A percentile compares a stretch with the other conserved stretches of the same genome.
These are phyloP conservation scores for Microdochium nivale DNA, from an alignment of 2,329 filamentous ascomycete genomes.

Conservation along the genomic window DNA sequence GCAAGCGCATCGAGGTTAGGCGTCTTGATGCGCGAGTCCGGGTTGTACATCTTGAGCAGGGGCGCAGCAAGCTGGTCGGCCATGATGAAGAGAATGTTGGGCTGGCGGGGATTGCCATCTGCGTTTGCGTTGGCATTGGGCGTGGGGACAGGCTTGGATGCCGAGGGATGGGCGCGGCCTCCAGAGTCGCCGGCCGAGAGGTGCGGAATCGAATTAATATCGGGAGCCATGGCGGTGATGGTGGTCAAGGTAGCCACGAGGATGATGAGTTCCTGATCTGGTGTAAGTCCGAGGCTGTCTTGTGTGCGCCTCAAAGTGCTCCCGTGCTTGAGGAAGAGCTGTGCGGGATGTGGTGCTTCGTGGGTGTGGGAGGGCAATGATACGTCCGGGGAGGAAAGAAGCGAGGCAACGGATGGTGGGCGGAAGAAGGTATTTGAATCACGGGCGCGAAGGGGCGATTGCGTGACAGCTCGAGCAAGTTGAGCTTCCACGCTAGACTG, in stretches of 20 bases:
- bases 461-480: too few relatives aligned
- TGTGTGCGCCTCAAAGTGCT: too few relatives aligned
- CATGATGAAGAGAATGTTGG: slow-evolving; percentile 91
- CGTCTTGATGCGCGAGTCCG: slow-evolving; percentile 81
- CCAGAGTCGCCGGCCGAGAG: slow-evolving; percentile 29
- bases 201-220: slow-evolving; percentile 62
- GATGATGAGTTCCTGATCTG: too few relatives aligned
- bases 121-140: slow-evolving; percentile 3
- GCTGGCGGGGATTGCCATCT: slow-evolving; percentile 32
- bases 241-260: too few relatives aligned
- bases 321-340: too few relatives aligned
- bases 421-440: too few relatives aligned
- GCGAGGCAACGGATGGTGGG: not conserved
- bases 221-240: slow-evolving; percentile 55
- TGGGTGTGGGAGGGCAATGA: not conserved
- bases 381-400: not conserved
- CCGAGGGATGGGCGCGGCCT: slow-evolving; percentile 12
- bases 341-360: not conserved
- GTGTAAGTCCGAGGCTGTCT: too few relatives aligned
- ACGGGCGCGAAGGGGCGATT: too few relatives aligned
- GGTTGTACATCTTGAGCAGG: slow-evolving; percentile 85
- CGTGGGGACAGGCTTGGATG: slow-evolving; percentile 19
- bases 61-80: slow-evolving; percentile 91
- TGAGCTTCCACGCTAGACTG: too few relatives aligned
- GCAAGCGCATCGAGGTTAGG: slow-evolving; percentile 82